phyloP scores from a whole-genome alignment of 345 rosid genomes.

The Dimocarpus longan region DNA sequence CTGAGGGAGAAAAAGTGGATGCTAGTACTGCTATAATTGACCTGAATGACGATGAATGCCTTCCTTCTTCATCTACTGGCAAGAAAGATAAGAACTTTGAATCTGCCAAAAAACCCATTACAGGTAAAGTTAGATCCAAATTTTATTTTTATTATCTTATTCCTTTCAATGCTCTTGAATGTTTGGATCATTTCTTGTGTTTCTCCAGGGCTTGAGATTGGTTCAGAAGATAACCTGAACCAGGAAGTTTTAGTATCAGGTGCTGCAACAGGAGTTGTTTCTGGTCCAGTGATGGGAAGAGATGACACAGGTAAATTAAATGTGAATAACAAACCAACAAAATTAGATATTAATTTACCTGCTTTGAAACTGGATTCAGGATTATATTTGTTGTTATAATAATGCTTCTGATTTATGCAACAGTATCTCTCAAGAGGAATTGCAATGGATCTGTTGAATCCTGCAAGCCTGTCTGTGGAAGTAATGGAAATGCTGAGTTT shows the following conservation, averaged over 20 bases:
- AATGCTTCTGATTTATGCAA: slow-evolving; percentile 32
- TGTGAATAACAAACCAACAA: not conserved
- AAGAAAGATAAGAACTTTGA: slow-evolving; percentile 35
- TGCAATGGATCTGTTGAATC: slow-evolving; percentile 31
- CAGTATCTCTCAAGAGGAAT: slow-evolving; percentile 33
- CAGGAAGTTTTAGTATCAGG: slow-evolving; percentile 29
- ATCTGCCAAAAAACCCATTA: slow-evolving; percentile 5
- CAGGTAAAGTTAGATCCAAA: slow-evolving; percentile 38
- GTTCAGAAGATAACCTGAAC: slow-evolving; percentile 33
- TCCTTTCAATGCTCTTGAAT: slow-evolving; percentile 7
- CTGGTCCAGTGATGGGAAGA: slow-evolving; percentile 32
- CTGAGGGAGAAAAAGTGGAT: slow-evolving; percentile 28
- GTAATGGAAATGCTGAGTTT: slow-evolving; percentile 30
- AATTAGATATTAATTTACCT: not conserved
- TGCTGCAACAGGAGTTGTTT: slow-evolving; percentile 30
- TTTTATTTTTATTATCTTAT: slow-evolving; percentile 17
- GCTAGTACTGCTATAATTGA: slow-evolving; percentile 24
- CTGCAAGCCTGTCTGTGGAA: slow-evolving; percentile 21
- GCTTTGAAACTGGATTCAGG: slow-evolving; percentile 15
- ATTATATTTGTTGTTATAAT: slow-evolving; percentile 18
- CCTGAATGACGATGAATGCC: slow-evolving; percentile 26
- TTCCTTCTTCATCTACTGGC: slow-evolving; percentile 27
- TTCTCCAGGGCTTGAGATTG: slow-evolving; percentile 41
- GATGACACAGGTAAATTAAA: slow-evolving; percentile 43
- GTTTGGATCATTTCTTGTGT: slow-evolving; percentile 8